Base-by-base conservation (phyloP, 164 flowering plant genomes). In the Magnolia officinalis region DNA sequence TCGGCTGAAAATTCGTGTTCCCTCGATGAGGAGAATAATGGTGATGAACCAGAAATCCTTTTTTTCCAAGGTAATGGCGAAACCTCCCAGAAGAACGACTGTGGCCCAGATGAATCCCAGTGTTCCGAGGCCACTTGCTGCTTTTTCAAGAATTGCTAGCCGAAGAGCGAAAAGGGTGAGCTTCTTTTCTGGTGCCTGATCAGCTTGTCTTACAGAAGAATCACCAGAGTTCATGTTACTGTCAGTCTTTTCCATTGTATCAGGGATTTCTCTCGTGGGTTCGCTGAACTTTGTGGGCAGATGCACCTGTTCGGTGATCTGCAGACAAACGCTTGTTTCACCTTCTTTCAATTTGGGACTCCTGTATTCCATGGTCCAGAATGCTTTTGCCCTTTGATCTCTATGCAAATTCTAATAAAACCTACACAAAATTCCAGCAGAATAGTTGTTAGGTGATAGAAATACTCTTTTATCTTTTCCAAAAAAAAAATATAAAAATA, bases 51-150 rank as follows among this genome's bases (percentile, higher is more conserved):
- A 94, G 83, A 96, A 96, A 74, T 96, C 99, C 1, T 88, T 89
- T 72, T 80, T 88, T 6, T 83, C 93, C 3, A 96, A 79, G 23
- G 91, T 89, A 21, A 91, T 90, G 31, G 99, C 97, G 18, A 94
- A 94, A 0, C 99, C 97, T 6, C 99, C 98, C 0, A 96, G 92
- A 72, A 96, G 92, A 78, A 96, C 99, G 66, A 94, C 99, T 0
- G 99, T 96, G 45, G 98, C 98, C 98, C 99, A 96, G 77, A 96
- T 90, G 83, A 94, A 96, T 0, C 98, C 98, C 0, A 96, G 86
- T 10, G 99, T 83, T 70, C 99, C 99, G 2, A 94, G 73, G 6
- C 97, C 87, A n/a, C 92, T 91, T 1, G 98, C 99, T 59, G 91
- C 73, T 78, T 96, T 95, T 77, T 95, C 97, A 5, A 95, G 88